A percentile compares a stretch with the other conserved stretches of the same genome.
These are phyloP conservation scores for Pseudonectria foliicola DNA, from an alignment of 2,329 filamentous ascomycete species.

Conservation along the genomic window DNA sequence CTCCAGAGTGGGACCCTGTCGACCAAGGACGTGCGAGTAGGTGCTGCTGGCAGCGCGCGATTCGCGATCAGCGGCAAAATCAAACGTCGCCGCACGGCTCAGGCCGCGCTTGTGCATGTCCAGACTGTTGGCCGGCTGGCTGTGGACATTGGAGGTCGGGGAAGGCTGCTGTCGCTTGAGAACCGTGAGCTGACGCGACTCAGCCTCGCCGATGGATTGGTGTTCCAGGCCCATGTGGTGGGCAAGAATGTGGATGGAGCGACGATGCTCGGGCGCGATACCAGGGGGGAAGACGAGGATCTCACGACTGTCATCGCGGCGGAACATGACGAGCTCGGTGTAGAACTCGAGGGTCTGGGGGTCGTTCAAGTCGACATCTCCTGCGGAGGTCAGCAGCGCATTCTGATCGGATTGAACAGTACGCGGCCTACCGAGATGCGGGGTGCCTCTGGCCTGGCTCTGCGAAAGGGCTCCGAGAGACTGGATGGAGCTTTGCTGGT, in stretches of 20 bases:
- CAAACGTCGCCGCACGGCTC: slow-evolving; percentile 92
- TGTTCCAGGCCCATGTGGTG: slow-evolving; percentile 93
- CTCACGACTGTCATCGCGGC: slow-evolving; percentile 69
- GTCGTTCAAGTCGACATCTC: slow-evolving; percentile 86
- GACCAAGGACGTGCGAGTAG: slow-evolving; percentile 64
- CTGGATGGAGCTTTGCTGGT: slow-evolving; percentile 80
- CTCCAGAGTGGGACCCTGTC: slow-evolving; percentile 79
- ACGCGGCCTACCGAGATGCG: slow-evolving; percentile 39
- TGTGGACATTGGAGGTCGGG: slow-evolving; percentile 49
- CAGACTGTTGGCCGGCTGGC: slow-evolving; percentile 54
- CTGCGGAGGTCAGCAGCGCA: slow-evolving; percentile 18
- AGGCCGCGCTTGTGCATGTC: slow-evolving; percentile 78
- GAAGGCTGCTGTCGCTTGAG: slow-evolving; percentile 58
- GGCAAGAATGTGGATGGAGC: slow-evolving; percentile 86
- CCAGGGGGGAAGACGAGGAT: slow-evolving; percentile 77
- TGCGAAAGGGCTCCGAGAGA: slow-evolving; percentile 62
- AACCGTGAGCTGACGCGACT: slow-evolving; percentile 85
- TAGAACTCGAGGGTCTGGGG: slow-evolving; percentile 82
- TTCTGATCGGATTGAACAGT: not conserved
- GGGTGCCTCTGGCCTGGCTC: slow-evolving; percentile 47
- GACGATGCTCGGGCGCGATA: slow-evolving; percentile 74
- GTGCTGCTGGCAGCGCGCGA: slow-evolving; percentile 58
- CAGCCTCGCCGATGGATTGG: slow-evolving; percentile 79
- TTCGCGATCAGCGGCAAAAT: slow-evolving; percentile 79
- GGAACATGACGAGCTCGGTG: slow-evolving; percentile 83